Evolutionary conservation across 1,284 basidiomycete species (phyloP), one percentile per base, ranked within the genome.

Genomic region (Takashimella tepidaria): DNA sequence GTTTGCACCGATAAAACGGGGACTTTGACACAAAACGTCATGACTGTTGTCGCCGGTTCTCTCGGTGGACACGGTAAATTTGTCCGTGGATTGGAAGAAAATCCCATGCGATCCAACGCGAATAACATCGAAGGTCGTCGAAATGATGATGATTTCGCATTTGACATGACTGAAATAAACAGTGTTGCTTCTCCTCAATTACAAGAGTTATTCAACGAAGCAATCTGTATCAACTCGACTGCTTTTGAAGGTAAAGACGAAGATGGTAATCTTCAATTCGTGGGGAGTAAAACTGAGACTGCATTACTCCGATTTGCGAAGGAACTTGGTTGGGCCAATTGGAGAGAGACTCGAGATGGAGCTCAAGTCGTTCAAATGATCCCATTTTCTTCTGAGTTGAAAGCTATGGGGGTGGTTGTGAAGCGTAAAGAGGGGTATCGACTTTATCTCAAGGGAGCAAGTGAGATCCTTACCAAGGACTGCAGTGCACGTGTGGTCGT

Each of bases 261-360:
- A 22, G 83, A 84, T 44, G 83, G 82, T n/a, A 78, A 84, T 59
- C 63, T 76, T 37, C 78, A 82, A 21, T 96, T 98, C 68, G 82
- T 97, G 49, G 95, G 96, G 5, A 91, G 84, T 79, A 98, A 98
- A 82, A 98, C 95, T 5, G 95, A 98, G 79, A 92, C 88, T 0
- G 95, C 95, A 1, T 80, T 98, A 22, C 79, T 98, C 21, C 83
- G 85, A 61, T 91, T 98, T 65, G 89, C 89, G n/a, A 86, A 88
- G 78, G 84, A 89, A 49, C 83, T 89, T 46, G 79, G 81, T 5
- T 99, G 95, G 93, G 77, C 78, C 6, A 78, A 87, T 64, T 95
- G 90, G 79, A 83, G 80, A 66, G 68, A 79, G 49, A 83, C 82
- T 10, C 82, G 93, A 42, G 85, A 88, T 12, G 63, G 68, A 4